A percentile compares a stretch with the other conserved stretches of the same genome.
Conservation (phyloP, 768 basidiomycete species). For the Exidia glandulosa region DNA sequence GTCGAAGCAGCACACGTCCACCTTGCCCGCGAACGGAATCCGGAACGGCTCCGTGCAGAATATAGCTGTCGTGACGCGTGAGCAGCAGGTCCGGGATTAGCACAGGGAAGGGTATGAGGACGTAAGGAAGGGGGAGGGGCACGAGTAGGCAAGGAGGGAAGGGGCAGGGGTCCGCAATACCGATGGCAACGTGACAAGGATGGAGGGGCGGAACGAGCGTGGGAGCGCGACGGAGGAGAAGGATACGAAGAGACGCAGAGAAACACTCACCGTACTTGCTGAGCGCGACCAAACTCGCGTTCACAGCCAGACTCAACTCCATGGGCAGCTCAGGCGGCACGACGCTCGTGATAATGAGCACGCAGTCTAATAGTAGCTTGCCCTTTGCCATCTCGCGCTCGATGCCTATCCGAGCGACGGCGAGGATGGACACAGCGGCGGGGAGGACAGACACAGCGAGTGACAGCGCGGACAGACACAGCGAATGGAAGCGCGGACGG, state of each 20-base stretch:
- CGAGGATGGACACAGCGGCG: too few species aligned
- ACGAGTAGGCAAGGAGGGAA: not conserved
- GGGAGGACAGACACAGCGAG: too few species aligned
- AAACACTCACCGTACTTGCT: slow-evolving; percentile 72
- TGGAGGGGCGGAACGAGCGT: not conserved
- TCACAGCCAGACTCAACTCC: slow-evolving; percentile 94
- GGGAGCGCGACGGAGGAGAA: not conserved
- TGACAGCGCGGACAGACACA: too few species aligned
- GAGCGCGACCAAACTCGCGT: slow-evolving; percentile 84
- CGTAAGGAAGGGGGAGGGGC: not conserved
- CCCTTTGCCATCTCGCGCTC: slow-evolving; percentile 89
- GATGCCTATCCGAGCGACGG: slow-evolving; percentile 42
- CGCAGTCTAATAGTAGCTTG: slow-evolving; percentile 89
- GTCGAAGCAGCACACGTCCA: slow-evolving; percentile 98
- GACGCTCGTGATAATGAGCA: slow-evolving; percentile 93
- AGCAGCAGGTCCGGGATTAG: too few species aligned
- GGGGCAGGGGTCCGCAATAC: too few species aligned
- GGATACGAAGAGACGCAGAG: not conserved
- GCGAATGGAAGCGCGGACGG: not conserved
- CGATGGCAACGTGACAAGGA: too few species aligned
- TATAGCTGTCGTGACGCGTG: too few species aligned
- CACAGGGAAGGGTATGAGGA: too few species aligned
- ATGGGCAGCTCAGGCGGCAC: slow-evolving; percentile 97
- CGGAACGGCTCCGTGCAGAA: slow-evolving; percentile 99
- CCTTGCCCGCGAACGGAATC: slow-evolving; percentile 89